Conservation (phyloP, 345 rosid species). For the Euclidium syriacum region DNA sequence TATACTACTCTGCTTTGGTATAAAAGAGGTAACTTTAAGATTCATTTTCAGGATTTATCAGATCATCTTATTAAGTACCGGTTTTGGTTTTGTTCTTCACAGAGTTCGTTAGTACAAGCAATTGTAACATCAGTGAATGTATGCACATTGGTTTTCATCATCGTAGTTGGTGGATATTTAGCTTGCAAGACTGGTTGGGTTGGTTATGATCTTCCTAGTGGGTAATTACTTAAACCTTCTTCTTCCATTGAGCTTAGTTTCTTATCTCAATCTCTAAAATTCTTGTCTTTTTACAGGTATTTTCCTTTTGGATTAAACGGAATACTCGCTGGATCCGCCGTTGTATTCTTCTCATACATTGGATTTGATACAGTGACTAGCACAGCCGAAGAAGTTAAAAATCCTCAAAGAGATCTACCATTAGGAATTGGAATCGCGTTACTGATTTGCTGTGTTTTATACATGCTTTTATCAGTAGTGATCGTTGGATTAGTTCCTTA, state of each 20-base stretch:
- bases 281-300: slow-evolving; percentile 33
- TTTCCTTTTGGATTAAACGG: slow-evolving; percentile 63
- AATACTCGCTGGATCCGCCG: slow-evolving; percentile 61
- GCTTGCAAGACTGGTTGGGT: slow-evolving; percentile 60
- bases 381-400: slow-evolving; percentile 69
- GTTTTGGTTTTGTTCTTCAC: slow-evolving; percentile 1
- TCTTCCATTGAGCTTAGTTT: slow-evolving; percentile 14
- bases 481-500: slow-evolving; percentile 68
- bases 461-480: slow-evolving; percentile 64
- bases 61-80: background rate
- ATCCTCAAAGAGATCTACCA: slow-evolving; percentile 63
- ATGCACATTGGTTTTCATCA: slow-evolving; percentile 53
- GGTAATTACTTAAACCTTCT: slow-evolving; percentile 32
- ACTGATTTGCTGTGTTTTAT: slow-evolving; percentile 53
- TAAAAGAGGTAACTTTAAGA: slow-evolving; percentile 64
- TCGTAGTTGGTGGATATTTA: slow-evolving; percentile 44
- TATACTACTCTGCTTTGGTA: slow-evolving; percentile 72
- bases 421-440: slow-evolving; percentile 60
- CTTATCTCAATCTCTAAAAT: background rate
- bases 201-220: slow-evolving; percentile 52
- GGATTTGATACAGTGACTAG: slow-evolving; percentile 66
- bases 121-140: slow-evolving; percentile 55
- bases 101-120: slow-evolving; percentile 62
- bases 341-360: slow-evolving; percentile 62
- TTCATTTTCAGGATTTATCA: slow-evolving; percentile 1